Conservation (phyloP, 192 early-diverging fungal species). For the Entophlyctis luteolus region DNA sequence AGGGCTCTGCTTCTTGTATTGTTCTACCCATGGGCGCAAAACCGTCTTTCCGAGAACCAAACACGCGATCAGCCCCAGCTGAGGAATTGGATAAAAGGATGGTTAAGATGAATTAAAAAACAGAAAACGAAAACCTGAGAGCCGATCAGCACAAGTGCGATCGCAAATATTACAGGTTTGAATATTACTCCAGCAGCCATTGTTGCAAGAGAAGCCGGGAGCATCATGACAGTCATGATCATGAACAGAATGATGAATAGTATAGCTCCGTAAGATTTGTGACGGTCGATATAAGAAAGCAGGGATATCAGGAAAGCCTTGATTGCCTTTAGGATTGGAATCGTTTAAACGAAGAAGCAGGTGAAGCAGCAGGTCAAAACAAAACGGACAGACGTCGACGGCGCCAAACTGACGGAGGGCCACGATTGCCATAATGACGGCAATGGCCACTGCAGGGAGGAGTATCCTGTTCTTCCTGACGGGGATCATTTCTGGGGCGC, state of each 20-base stretch:
- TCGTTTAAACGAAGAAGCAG: not conserved
- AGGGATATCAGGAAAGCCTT: constrained; percentile 1
- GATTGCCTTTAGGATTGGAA: not conserved
- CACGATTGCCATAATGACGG: not conserved
- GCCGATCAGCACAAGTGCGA: constrained; percentile 26
- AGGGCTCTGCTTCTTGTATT: constrained; percentile 1
- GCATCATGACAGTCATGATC: not conserved
- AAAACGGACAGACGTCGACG: not conserved
- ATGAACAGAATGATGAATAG: constrained; percentile 18
- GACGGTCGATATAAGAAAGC: constrained; percentile 6
- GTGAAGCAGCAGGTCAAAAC: not conserved
- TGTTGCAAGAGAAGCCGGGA: constrained; percentile 16
- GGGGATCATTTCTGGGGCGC: no score
- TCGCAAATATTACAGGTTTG: constrained; percentile 3
- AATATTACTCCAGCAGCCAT: constrained; percentile 30
- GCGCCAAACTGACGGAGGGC: not conserved
- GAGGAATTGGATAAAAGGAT: not conserved
- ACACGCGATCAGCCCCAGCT: constrained; percentile 14
- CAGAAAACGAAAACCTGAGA: constrained; percentile 10
- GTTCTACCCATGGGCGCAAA: constrained; percentile 24
- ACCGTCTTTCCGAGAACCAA: constrained; percentile 19
- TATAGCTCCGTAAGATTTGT: constrained; percentile 21
- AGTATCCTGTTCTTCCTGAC: no score
- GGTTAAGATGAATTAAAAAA: not conserved
- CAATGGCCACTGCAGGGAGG: not conserved